A percentile compares a stretch with the other conserved stretches of the same genome.
These are phyloP conservation scores for Otatea glauca DNA, from an alignment of 176 grass and related monocot species.

Conservation along the genomic window DNA sequence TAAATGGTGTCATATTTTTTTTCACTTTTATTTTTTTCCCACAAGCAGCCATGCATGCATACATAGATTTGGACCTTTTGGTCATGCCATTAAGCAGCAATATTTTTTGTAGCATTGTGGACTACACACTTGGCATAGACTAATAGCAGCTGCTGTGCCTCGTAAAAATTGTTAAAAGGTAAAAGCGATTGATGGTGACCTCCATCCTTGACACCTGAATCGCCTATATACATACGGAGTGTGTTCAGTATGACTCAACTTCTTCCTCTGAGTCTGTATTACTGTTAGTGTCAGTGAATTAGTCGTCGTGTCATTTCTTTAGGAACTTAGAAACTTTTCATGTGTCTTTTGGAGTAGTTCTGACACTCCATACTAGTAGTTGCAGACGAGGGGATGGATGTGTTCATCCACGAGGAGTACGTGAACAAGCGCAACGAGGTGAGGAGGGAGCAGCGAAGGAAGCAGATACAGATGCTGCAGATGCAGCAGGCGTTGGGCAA, in stretches of 20 bases:
- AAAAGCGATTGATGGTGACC: constrained; percentile 39
- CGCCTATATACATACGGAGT: constrained; percentile 32
- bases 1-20: constrained; percentile 1
- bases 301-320: not conserved
- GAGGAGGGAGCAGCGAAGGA: constrained; percentile 52
- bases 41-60: not conserved
- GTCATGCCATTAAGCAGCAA: not conserved
- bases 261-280: not conserved
- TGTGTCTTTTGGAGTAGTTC: not conserved
- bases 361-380: not conserved
- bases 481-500: constrained; percentile 15
- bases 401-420: constrained; percentile 79
- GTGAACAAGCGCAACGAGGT: constrained; percentile 59
- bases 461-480: constrained; percentile 50
- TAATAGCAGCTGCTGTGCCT: constrained; percentile 32
- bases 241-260: constrained; percentile 6
- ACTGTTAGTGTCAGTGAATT: not conserved
- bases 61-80: not conserved
- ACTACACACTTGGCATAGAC: constrained; percentile 48
- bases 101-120: constrained; percentile 39
- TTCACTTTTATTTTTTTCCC: not conserved
- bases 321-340: not conserved
- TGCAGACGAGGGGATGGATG: constrained; percentile 48
- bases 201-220: not conserved
- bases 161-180: constrained; percentile 39